Evolutionary conservation across 352 stramenopile species (phyloP), one percentile per base, ranked within the genome.

Genomic region (Stephanocyclus meneghinianus): DNA sequence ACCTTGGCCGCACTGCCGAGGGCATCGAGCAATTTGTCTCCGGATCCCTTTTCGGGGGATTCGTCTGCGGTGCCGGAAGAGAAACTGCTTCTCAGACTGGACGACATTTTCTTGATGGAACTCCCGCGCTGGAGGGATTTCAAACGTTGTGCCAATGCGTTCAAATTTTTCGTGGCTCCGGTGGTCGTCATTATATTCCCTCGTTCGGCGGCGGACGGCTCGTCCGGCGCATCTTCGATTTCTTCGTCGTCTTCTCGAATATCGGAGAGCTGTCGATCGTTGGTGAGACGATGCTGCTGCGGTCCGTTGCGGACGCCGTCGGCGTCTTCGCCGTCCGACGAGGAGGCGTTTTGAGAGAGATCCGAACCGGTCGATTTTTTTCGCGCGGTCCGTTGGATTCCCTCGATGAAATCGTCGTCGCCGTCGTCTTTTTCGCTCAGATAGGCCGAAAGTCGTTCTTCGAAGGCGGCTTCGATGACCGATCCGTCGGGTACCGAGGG

Each of bases 1-100:
- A 45, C 45, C 1, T 47, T 50, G 55, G 76, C 68, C 16, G 69
- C 75, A 47, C 45, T 66, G 18, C 62, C 64, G 1, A 83, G 63
- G 6, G 75, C 75, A 56, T 74, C 53, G 2, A 83, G 68, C 0
- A 83, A 44, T 45, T 69, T 73, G 30, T 83, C 75, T 2, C 65
- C 60, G 9, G 40, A 64, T 26, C 71, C 51, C 29, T 62, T 10
- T 9, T 42, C 50, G 21, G 21, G 21, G 8, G 50, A 59, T 53
- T 26, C 29, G 8, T 5, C 10, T 0, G 13, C 4, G 1, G 8
- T 11, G 50, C 21, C 21, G 21, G 21, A 26, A 26, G 21, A 26
- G 1, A 26, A 32, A 59, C 8, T 32, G 11, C 50, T n/a, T 11
- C 8, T 0, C 13, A 32, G 18, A 26, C 21, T 26, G 10, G 50